Evolutionary conservation across 2,329 filamentous ascomycete genomes (phyloP).

Genomic region (Venturia effusa): DNA sequence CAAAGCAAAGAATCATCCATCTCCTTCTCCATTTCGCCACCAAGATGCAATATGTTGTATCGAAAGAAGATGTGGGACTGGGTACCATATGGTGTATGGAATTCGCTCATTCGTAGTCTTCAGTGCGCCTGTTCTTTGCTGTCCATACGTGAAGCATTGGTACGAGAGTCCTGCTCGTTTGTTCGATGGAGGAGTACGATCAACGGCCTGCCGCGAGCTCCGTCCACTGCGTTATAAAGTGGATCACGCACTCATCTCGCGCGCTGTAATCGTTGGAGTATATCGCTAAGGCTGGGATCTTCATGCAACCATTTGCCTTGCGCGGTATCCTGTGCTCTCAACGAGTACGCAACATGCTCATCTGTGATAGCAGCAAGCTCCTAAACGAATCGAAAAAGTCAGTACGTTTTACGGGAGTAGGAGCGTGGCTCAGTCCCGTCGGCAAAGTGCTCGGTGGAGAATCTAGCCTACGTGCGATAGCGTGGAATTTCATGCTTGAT

Average conservation of each 20-base stretch:
- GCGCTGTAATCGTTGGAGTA: conserved; percentile 20
- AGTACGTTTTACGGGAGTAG: not conserved
- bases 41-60: not conserved
- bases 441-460: not conserved
- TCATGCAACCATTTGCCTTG: conserved; percentile 52
- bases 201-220: not conserved
- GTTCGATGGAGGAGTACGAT: not conserved
- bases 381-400: conserved; percentile 23
- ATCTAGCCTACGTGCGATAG: not conserved
- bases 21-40: not conserved
- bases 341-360: conserved; percentile 42
- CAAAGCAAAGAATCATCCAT: not conserved
- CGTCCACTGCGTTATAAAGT: not conserved
- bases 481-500: not conserved
- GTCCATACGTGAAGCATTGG: not conserved
- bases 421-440: not conserved
- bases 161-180: not conserved
- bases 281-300: conserved; percentile 44
- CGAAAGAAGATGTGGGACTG: not conserved
- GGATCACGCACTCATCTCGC: not conserved
- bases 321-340: conserved; percentile 42
- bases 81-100: too few species aligned
- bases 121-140: not conserved
- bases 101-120: not conserved
- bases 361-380: conserved; percentile 49